These are phyloP conservation scores for Ceratobasidium sp. DNA, from an alignment of 1,284 basidiomycete species.

Conservation along the genomic window DNA sequence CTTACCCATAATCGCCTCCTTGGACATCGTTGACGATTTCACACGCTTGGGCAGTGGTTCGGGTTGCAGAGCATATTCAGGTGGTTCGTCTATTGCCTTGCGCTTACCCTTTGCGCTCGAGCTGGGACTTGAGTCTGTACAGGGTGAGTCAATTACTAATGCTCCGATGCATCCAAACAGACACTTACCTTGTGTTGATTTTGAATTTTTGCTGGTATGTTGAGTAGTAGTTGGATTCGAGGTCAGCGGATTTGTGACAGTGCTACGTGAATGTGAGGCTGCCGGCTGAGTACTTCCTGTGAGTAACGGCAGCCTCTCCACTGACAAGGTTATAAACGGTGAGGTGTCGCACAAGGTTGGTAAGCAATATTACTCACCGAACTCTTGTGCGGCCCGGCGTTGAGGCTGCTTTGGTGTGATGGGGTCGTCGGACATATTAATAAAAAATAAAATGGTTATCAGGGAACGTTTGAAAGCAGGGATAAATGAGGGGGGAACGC, in stretches of 20 bases:
- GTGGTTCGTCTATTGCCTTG: not conserved
- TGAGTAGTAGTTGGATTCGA: not conserved
- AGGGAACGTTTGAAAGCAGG: no score
- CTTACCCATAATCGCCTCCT: not conserved
- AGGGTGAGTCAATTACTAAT: not conserved
- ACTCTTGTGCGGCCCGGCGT: not conserved
- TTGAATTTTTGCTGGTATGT: not conserved
- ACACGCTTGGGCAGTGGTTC: not conserved
- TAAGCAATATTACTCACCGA: not conserved
- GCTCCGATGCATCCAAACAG: not conserved
- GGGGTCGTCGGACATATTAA: not conserved
- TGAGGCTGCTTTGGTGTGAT: not conserved
- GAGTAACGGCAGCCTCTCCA: not conserved
- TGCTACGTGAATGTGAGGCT: no score
- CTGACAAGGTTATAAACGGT: not conserved
- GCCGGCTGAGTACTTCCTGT: not conserved
- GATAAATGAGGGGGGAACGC: not conserved
- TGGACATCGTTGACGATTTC: not conserved
- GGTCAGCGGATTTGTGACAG: no score
- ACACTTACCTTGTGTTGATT: not conserved
- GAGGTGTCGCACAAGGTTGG: not conserved
- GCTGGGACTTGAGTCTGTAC: not conserved
- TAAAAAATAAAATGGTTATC: not conserved
- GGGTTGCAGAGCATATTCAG: not conserved
- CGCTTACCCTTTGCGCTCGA: not conserved